A percentile compares a stretch with the other conserved stretches of the same genome.
Evolutionary conservation across 2,329 filamentous ascomycete species (phyloP).

Genomic region (Chaetomiaceae sp.): DNA sequence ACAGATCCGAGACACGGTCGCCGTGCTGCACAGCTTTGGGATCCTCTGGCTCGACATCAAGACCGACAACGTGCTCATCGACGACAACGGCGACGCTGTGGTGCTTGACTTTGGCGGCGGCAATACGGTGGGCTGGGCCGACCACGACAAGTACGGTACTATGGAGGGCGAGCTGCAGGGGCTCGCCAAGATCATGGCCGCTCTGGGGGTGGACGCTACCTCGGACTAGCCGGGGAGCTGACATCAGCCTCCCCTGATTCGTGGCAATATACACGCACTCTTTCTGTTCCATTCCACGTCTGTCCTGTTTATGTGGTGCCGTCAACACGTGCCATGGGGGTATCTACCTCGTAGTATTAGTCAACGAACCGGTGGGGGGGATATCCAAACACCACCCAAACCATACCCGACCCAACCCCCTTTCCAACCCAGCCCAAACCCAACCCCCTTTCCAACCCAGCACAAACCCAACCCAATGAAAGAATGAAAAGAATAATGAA

Average conservation of each 20-base stretch:
- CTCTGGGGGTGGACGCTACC: background rate
- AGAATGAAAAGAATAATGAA: no score
- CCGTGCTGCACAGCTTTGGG: background rate
- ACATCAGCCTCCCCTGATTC: background rate
- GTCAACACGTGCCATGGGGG: no score
- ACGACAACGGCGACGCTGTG: constrained; percentile 2
- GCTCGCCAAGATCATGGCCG: background rate
- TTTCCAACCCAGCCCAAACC: no score
- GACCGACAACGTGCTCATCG: constrained; percentile 7
- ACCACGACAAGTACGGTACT: constrained; percentile 1
- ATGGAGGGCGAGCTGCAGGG: constrained; percentile 2
- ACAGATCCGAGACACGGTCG: background rate
- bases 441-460: no score
- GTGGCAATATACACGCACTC: background rate
- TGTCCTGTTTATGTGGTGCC: no score
- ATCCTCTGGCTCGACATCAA: constrained; percentile 8
- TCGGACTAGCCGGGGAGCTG: background rate
- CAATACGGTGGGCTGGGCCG: constrained; percentile 4
- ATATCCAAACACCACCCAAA: no score
- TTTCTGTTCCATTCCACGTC: background rate
- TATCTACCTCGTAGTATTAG: no score
- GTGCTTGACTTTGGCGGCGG: constrained; percentile 8
- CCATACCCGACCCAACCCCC: no score
- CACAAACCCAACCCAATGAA: no score
- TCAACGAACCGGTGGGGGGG: no score